phyloP scores from a whole-genome alignment of 768 basidiomycete genomes.

The Cytidiella melzeri region DNA sequence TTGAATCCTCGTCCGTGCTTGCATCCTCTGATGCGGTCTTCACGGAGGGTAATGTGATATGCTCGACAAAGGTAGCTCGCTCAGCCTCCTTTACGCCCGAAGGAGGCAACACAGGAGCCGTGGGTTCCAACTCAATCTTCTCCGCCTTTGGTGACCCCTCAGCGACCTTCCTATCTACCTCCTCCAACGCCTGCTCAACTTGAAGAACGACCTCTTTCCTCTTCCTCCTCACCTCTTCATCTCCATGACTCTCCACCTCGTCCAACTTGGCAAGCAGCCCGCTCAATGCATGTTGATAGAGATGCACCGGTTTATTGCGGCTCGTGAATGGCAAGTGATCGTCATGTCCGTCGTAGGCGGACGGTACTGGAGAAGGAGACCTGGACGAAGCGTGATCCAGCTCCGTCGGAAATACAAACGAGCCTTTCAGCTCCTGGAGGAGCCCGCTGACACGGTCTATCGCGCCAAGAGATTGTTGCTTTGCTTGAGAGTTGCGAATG shows the following conservation, averaged over 20 bases:
- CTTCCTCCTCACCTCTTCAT: slow-evolving; percentile 40
- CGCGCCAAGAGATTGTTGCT: slow-evolving; percentile 30
- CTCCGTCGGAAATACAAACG: slow-evolving; percentile 34
- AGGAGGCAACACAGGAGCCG: no score
- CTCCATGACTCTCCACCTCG: slow-evolving; percentile 54
- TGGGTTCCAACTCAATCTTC: background rate
- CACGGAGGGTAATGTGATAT: no score
- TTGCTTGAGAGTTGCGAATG: background rate
- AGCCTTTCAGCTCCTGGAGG: slow-evolving; percentile 28
- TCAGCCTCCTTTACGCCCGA: no score
- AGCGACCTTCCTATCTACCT: slow-evolving; percentile 41
- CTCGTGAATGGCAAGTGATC: slow-evolving; percentile 48
- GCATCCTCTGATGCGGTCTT: no score
- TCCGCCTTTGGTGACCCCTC: slow-evolving; percentile 33
- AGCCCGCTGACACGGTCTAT: slow-evolving; percentile 37
- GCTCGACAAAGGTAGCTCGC: no score
- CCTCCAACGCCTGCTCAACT: slow-evolving; percentile 53
- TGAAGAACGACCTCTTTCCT: slow-evolving; percentile 49
- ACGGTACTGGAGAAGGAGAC: slow-evolving; percentile 4
- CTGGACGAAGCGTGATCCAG: slow-evolving; percentile 25
- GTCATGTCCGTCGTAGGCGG: slow-evolving; percentile 3
- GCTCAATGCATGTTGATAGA: slow-evolving; percentile 56
- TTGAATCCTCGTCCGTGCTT: no score
- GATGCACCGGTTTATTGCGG: slow-evolving; percentile 53
- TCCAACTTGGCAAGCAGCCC: slow-evolving; percentile 53